A percentile compares a stretch with the other conserved stretches of the same genome.
Evolutionary conservation across 2,329 filamentous ascomycete species (phyloP).

Genomic region (Fusarium humuli): DNA sequence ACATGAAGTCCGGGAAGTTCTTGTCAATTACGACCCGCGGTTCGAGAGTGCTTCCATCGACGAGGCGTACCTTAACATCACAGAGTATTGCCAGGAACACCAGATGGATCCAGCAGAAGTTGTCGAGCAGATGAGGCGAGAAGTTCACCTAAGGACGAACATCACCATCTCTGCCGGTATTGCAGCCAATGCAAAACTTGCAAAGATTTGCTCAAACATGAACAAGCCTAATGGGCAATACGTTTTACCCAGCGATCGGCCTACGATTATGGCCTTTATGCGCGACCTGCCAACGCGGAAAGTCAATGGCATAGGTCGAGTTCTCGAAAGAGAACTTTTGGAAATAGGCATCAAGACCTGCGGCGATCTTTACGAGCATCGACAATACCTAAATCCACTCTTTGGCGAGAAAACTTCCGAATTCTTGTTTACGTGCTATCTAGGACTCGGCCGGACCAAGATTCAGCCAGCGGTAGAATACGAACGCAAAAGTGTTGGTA

Average conservation of each 20-base stretch:
- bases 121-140: constrained; percentile 79
- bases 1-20: constrained; percentile 82
- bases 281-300: constrained; percentile 84
- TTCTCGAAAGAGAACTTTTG: constrained; percentile 89
- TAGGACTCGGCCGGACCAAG: constrained; percentile 86
- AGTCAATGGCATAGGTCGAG: constrained; percentile 93
- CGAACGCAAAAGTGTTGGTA: constrained; percentile 93
- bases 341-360: constrained; percentile 90
- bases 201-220: constrained; percentile 94
- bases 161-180: constrained; percentile 96
- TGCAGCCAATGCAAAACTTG: constrained; percentile 90
- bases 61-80: constrained; percentile 96
- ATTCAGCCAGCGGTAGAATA: constrained; percentile 90
- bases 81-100: constrained; percentile 80
- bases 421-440: constrained; percentile 85
- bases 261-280: constrained; percentile 87
- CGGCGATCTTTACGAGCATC: constrained; percentile 83
- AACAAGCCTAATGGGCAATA: constrained; percentile 98
- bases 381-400: constrained; percentile 78
- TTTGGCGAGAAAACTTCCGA: constrained; percentile 93
- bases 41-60: constrained; percentile 97
- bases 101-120: constrained; percentile 76
- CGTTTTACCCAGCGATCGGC: constrained; percentile 76
- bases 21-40: constrained; percentile 87
- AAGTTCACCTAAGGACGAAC: constrained; percentile 79